Conservation (phyloP, 2,329 filamentous ascomycete species). For the Bertia moriformis region DNA sequence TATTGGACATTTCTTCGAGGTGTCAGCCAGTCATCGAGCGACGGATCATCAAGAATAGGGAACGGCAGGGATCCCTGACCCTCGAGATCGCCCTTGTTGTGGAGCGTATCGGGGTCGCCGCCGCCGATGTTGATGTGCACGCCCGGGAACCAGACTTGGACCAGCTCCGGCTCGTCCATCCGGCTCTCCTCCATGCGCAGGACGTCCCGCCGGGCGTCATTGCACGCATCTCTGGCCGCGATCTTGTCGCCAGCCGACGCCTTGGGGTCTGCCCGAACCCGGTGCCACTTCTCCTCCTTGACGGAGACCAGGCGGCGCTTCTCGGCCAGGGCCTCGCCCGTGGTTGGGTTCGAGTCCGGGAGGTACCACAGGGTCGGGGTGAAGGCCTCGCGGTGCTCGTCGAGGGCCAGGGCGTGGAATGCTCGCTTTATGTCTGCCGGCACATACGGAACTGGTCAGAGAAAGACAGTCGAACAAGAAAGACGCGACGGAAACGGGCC, state of each 20-base stretch:
- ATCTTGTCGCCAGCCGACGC: background rate
- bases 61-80: background rate
- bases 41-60: background rate
- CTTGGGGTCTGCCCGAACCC: background rate
- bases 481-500: too few relatives aligned
- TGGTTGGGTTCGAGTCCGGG: background rate
- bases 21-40: background rate
- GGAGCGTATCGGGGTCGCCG: background rate
- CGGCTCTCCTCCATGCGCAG: background rate
- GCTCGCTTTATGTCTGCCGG: constrained; percentile 1
- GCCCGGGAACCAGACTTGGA: constrained; percentile 2
- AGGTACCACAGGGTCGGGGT: constrained; percentile 1
- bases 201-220: too few relatives aligned
- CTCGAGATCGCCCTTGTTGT: background rate
- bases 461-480: too few relatives aligned
- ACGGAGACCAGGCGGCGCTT: too few relatives aligned
- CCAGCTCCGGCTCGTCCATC: constrained; percentile 1
- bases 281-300: background rate
- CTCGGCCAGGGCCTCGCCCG: background rate
- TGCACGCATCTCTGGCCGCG: background rate
- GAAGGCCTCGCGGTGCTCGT: constrained; percentile 1
- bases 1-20: constrained; percentile 1
- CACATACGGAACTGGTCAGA: too few relatives aligned
- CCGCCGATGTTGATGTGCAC: constrained; percentile 1
- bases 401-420: constrained; percentile 2